These are phyloP conservation scores for Chenopodium quinoa DNA, from an alignment of 148 eudicot genomes.

Conservation along the genomic window DNA sequence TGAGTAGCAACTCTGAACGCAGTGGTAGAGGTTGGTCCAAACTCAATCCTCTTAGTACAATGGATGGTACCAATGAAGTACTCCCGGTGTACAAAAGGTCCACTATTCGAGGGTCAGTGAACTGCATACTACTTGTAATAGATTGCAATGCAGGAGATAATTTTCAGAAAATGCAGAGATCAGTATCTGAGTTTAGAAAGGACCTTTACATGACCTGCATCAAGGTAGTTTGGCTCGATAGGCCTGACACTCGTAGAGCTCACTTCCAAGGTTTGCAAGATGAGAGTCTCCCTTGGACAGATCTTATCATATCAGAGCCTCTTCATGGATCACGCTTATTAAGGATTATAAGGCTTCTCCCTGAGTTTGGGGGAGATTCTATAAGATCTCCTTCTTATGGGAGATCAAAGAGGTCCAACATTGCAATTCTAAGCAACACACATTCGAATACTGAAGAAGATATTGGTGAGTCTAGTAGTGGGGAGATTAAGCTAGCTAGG, in stretches of 20 bases:
- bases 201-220: slow-evolving; percentile 33
- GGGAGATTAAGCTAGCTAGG: not conserved
- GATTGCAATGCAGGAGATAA: slow-evolving; percentile 59
- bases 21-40: slow-evolving; percentile 18
- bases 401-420: not conserved
- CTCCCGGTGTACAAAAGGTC: slow-evolving; percentile 23
- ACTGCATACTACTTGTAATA: slow-evolving; percentile 49
- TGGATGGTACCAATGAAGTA: slow-evolving; percentile 35
- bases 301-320: slow-evolving; percentile 59
- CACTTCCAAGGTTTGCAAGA: slow-evolving; percentile 44
- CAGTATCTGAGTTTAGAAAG: slow-evolving; percentile 62
- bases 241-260: slow-evolving; percentile 36
- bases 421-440: not conserved
- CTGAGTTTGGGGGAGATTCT: slow-evolving; percentile 60
- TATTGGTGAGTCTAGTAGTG: not conserved
- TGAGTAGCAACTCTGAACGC: slow-evolving; percentile 21
- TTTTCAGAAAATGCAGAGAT: slow-evolving; percentile 44
- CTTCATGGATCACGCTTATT: slow-evolving; percentile 70
- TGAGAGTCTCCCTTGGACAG: slow-evolving; percentile 50
- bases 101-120: slow-evolving; percentile 14
- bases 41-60: slow-evolving; percentile 33
- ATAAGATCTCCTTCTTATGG: not conserved
- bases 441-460: slow-evolving; percentile 8
- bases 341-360: slow-evolving; percentile 49
- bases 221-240: slow-evolving; percentile 74